These are phyloP conservation scores for Auxenochlorella pyrenoidosa DNA, from an alignment of 139 green algal genomes.

Conservation along the genomic window DNA sequence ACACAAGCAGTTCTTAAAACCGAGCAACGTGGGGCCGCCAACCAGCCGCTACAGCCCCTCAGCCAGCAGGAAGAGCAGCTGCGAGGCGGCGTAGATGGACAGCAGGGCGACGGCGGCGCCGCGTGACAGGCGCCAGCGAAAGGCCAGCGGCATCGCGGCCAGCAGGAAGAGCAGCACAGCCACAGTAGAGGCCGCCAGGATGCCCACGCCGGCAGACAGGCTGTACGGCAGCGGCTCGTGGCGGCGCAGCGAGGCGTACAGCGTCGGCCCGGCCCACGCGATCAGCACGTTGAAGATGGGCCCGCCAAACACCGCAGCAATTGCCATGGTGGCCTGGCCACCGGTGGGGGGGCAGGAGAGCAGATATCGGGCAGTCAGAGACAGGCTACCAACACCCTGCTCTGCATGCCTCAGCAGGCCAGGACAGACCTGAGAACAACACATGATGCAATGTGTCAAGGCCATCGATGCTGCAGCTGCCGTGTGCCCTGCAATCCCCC, in stretches of 20 bases:
- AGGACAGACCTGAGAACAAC: too few species aligned
- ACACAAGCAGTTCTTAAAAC: too few species aligned
- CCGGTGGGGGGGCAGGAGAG: background rate
- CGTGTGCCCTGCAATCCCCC: too few species aligned
- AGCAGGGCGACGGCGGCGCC: slow-evolving; percentile 29
- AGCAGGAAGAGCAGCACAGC: slow-evolving; percentile 37
- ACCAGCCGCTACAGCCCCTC: slow-evolving; percentile 20
- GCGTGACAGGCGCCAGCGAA: slow-evolving; percentile 39
- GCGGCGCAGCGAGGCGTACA: slow-evolving; percentile 19
- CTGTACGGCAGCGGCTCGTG: slow-evolving; percentile 20
- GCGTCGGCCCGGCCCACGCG: slow-evolving; percentile 39
- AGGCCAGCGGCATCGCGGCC: slow-evolving; percentile 30
- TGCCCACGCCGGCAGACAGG: slow-evolving; percentile 29
- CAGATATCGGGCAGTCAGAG: background rate
- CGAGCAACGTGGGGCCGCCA: too few species aligned
- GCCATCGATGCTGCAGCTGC: too few species aligned
- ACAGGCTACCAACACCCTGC: background rate
- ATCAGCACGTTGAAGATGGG: slow-evolving; percentile 64
- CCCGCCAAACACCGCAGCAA: slow-evolving; percentile 59
- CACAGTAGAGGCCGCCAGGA: slow-evolving; percentile 41
- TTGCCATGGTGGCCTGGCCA: slow-evolving; percentile 52
- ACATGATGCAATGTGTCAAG: too few species aligned
- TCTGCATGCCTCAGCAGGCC: too few species aligned
- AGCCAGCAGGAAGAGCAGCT: slow-evolving; percentile 45
- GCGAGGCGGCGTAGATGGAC: slow-evolving; percentile 24